phyloP scores from a whole-genome alignment of 345 rosid species.

The Arabidopsis arenosa region DNA sequence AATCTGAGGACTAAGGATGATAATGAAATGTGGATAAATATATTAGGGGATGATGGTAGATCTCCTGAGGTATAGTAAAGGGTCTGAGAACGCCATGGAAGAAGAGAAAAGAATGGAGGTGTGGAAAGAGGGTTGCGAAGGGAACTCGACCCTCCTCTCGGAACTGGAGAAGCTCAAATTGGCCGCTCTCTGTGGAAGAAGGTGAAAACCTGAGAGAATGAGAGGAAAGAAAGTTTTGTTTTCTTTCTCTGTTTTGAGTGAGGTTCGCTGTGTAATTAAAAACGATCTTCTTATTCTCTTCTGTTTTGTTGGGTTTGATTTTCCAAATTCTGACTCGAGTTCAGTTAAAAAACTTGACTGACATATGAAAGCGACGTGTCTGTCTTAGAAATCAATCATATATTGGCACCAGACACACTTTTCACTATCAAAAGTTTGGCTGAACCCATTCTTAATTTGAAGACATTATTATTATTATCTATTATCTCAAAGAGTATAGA shows the following conservation, averaged over 20 bases:
- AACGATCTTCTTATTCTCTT: too few relatives aligned
- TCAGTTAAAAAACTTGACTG: too few relatives aligned
- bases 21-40: constrained; percentile 18
- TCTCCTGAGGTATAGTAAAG: constrained; percentile 52
- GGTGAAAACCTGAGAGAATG: not conserved
- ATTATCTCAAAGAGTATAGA: too few relatives aligned
- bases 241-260: not conserved
- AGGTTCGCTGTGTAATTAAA: not conserved
- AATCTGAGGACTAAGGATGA: not conserved
- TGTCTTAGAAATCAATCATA: too few relatives aligned
- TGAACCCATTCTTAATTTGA: too few relatives aligned
- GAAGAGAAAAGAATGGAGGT: constrained; percentile 54
- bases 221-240: not conserved
- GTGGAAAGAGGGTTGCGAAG: constrained; percentile 68
- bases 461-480: too few relatives aligned
- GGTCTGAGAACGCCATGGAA: constrained; percentile 32
- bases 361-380: too few relatives aligned
- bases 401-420: too few relatives aligned
- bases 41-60: constrained; percentile 75
- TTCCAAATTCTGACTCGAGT: too few relatives aligned
- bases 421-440: too few relatives aligned
- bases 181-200: constrained; percentile 2
- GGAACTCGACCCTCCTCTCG: constrained; percentile 59
- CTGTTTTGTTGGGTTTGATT: too few relatives aligned
- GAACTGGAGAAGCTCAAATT: constrained; percentile 64